Evolutionary conservation across 768 basidiomycete species (phyloP), one percentile per base, ranked within the genome.

Genomic region (Tylopilus felleus): DNA sequence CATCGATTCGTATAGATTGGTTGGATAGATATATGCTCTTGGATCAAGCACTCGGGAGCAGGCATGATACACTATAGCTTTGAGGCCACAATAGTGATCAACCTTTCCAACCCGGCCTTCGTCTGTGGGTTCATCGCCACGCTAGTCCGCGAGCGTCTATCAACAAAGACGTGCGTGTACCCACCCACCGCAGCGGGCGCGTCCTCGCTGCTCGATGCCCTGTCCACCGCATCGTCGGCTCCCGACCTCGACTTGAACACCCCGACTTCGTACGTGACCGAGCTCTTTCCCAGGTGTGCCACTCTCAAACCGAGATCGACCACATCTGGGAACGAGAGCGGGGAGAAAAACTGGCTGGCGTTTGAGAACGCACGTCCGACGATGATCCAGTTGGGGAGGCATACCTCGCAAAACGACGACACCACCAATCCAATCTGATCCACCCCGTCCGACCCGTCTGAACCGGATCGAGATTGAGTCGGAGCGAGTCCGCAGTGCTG

Each of bases 121-220:
- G 73, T 76, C 51, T 57, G 65, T 2, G 64, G 51, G 33, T 61
- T 68, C 62, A 90, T 85, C 0, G 73, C 58, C 0, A 70, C 68
- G 53, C 85, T 84, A 71, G 80, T 83, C 44, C 90, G 71, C 40
- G 79, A 80, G 50, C 61, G 59, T 41, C 77, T 79, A 25, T 83
- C 81, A 4, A 93, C 90, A 63, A 91, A 92, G n/a, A 92, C 90
- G 66, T 93, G 90, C 0, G 87, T 91, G 51, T 92, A 91, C 10
- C 77, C 79, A 16, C 79, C 79, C 1, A 80, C 76, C 2, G 75
- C 78, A 17, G 70, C 72, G 0, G 75, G 74, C 4, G 48, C 31
- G 8, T 69, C 65, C 35, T 56, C 28, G 21, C 29, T 27, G 12
- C 4, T 52, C 29, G 52, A 8, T 56, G 66, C 33, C 35, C 7